Conservation (phyloP, 2,329 filamentous ascomycete species). For the Calonectria hawksworthii region DNA sequence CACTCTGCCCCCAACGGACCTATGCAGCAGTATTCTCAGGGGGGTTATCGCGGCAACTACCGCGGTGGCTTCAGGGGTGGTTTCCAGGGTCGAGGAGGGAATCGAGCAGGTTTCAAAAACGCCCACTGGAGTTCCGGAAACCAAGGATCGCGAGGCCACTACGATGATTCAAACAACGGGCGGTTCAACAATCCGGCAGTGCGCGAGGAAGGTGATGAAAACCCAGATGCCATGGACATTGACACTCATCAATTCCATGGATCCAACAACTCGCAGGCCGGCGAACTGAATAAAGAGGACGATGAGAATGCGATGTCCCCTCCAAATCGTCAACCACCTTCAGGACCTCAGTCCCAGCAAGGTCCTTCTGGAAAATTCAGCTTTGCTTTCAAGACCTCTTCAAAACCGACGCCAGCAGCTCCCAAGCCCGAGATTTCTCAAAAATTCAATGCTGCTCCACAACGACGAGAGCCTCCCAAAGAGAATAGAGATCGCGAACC, state of each 20-base stretch:
- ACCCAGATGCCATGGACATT: slow-evolving; percentile 32
- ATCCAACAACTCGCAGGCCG: slow-evolving; percentile 23
- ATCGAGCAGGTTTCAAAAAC: slow-evolving; percentile 76
- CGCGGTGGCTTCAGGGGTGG: slow-evolving; percentile 74
- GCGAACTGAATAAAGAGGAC: slow-evolving; percentile 53
- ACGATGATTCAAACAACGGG: slow-evolving; percentile 38
- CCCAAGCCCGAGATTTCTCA: slow-evolving; percentile 77
- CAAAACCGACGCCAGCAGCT: slow-evolving; percentile 68
- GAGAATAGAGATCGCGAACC: slow-evolving; percentile 60
- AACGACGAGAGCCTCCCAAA: slow-evolving; percentile 54
- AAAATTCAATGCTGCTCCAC: slow-evolving; percentile 75
- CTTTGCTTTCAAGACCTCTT: slow-evolving; percentile 89
- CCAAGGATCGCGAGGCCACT: slow-evolving; percentile 40
- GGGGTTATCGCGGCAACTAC: slow-evolving; percentile 60
- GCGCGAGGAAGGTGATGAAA: slow-evolving; percentile 26
- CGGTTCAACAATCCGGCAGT: slow-evolving; percentile 33
- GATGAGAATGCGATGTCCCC: slow-evolving; percentile 67
- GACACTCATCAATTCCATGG: slow-evolving; percentile 46
- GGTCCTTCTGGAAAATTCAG: slow-evolving; percentile 80
- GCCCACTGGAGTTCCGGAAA: slow-evolving; percentile 75
- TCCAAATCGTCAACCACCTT: slow-evolving; percentile 66
- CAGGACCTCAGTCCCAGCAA: slow-evolving; percentile 64
- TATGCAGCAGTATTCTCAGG: slow-evolving; percentile 65
- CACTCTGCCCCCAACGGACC: slow-evolving; percentile 72
- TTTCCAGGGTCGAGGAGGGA: slow-evolving; percentile 64